A percentile compares a stretch with the other conserved stretches of the same genome.
These are phyloP conservation scores for Thuidium tamariscinum DNA, from an alignment of 225 moss, liverwort and hornwort genomes.

Conservation along the genomic window DNA sequence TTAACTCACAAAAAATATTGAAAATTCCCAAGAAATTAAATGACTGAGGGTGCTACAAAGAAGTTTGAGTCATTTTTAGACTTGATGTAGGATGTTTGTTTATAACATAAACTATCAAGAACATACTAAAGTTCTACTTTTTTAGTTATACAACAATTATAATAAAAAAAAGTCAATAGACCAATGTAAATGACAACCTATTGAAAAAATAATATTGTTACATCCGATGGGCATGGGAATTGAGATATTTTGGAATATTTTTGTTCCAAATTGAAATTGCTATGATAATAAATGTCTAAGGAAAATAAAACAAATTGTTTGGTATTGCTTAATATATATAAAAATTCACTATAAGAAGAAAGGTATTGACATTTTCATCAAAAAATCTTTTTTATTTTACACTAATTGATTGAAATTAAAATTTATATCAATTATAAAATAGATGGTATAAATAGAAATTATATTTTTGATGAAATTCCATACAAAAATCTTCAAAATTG, in stretches of 20 bases:
- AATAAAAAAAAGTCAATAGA: neutral
- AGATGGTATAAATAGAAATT: neutral
- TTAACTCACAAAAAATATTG: too few species aligned
- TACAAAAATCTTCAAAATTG: neutral
- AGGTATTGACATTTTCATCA: neutral
- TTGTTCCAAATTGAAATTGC: neutral
- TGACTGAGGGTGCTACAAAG: neutral
- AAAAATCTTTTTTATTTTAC: neutral
- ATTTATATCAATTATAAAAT: neutral
- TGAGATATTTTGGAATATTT: neutral
- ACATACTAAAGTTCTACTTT: rapidly evolving
- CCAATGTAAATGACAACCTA: neutral
- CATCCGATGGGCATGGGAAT: rapidly evolving
- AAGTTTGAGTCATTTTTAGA: rapidly evolving
- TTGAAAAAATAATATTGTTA: rapidly evolving
- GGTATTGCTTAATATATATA: neutral
- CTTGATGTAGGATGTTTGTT: neutral
- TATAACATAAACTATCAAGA: too few species aligned
- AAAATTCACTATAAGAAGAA: neutral
- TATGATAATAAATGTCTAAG: neutral
- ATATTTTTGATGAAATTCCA: neutral
- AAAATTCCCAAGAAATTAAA: neutral
- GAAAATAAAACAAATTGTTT: neutral
- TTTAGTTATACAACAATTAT: neutral
- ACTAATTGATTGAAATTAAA: neutral